Base-by-base conservation (phyloP, 2,329 filamentous ascomycete genomes). In the Cladophialophora exuberans region DNA sequence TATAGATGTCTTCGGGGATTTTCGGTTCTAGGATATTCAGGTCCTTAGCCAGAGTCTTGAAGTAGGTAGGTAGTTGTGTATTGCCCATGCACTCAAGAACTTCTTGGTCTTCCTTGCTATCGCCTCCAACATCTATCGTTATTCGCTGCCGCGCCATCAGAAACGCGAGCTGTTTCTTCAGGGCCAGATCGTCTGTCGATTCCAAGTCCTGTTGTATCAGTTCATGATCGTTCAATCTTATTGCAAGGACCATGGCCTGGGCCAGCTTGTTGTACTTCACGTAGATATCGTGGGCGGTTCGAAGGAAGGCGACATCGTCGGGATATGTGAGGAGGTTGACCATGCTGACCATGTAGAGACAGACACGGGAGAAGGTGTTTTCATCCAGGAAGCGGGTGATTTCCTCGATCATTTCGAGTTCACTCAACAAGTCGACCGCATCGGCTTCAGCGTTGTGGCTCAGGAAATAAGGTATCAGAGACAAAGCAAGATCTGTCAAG, bases 261-360 rank as follows among this genome's bases (percentile, higher is more conserved):
- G 93, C 88, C 65, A 92, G 86, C 71, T 97, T 90, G 67, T 94
- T 89, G 79, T 97, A 96, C 65, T 89, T 83, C 65, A 91, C 87
- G 76, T 99, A 99, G 69, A 99, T 95, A 61, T 87, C 83, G 76
- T 97, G 94, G 43, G 93, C 92, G 6, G 93, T 96, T 62, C 85
- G 87, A 57, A 99, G 86, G 75, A 99, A 97, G 66, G 89, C 86
- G 70, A 97, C 90, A 73, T 99, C 97, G 74, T 99, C 94, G 38
- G 94, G 94, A 69, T 96, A 97, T 50, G 94, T 97, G 71, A 99
- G 85, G 17, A 99, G 83, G 69, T 94, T 96, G 64, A 99, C 94
- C 89, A 97, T 97, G 79, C 90, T 96, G 66, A 96, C 90, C 87
- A 99, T 96, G 77, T 99, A 99, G 64, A 99, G 77, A 70, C 94